phyloP scores from a whole-genome alignment of 805 yeast species.

The Metschnikowia continentalis region DNA sequence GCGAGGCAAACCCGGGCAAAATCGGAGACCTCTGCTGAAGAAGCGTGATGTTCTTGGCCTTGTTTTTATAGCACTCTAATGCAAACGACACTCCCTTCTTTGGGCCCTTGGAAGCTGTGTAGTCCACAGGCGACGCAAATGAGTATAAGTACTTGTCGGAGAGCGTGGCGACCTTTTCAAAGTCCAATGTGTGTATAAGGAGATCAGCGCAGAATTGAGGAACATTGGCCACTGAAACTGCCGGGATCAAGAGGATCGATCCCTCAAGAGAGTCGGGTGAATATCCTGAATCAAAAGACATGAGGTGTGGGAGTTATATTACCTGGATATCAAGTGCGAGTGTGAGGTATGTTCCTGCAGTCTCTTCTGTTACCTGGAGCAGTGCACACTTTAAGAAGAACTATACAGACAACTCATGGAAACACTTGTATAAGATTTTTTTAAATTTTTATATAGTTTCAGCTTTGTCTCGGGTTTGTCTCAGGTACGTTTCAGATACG shows the following conservation, averaged over 20 bases:
- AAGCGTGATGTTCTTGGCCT: slow-evolving; percentile 43
- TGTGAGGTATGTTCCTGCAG: background rate
- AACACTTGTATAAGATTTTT: too few species aligned
- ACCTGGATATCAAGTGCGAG: background rate
- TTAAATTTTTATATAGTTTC: too few species aligned
- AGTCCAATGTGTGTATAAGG: slow-evolving; percentile 57
- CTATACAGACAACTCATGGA: too few species aligned
- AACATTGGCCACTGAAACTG: slow-evolving; percentile 83
- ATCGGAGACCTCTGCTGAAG: slow-evolving; percentile 83
- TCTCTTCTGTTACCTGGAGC: background rate
- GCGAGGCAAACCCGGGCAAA: slow-evolving; percentile 54
- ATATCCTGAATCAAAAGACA: slow-evolving; percentile 7
- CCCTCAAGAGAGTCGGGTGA: slow-evolving; percentile 14
- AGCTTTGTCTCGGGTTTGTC: too few species aligned
- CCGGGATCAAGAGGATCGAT: slow-evolving; percentile 61
- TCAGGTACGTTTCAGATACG: too few species aligned
- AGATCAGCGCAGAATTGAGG: slow-evolving; percentile 81
- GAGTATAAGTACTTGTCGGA: slow-evolving; percentile 69
- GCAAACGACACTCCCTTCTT: slow-evolving; percentile 51
- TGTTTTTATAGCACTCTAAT: slow-evolving; percentile 57
- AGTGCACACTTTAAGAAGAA: too few species aligned
- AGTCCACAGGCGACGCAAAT: slow-evolving; percentile 76
- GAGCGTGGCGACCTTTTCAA: slow-evolving; percentile 49
- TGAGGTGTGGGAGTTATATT: background rate
- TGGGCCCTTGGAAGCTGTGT: slow-evolving; percentile 13